phyloP scores from a whole-genome alignment of 2,329 filamentous ascomycete species.

The Aspergillus tubingensis region DNA sequence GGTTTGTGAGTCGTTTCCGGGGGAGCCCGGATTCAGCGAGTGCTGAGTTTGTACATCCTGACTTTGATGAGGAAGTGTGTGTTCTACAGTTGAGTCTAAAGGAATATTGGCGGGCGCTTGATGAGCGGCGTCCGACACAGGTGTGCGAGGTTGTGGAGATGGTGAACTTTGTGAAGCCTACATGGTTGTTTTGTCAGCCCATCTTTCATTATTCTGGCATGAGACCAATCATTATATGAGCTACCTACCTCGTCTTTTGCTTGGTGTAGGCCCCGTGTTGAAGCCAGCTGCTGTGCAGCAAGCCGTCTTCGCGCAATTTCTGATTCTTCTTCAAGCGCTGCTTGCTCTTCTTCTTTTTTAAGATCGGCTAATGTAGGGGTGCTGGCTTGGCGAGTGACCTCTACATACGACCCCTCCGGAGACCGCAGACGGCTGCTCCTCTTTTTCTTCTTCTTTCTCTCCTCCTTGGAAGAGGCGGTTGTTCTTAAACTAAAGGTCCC shows the following conservation, averaged over 20 bases:
- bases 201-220: background rate
- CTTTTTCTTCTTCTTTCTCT: constrained; percentile 37
- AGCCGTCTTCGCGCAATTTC: constrained; percentile 55
- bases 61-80: background rate
- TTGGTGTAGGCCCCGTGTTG: constrained; percentile 53
- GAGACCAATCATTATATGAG: background rate
- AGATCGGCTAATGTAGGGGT: constrained; percentile 57
- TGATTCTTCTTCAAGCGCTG: constrained; percentile 58
- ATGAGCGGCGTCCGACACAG: constrained; percentile 7
- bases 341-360: constrained; percentile 58
- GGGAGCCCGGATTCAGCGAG: constrained; percentile 16
- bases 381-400: constrained; percentile 33
- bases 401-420: constrained; percentile 26
- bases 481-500: constrained; percentile 52
- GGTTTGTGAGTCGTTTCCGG: constrained; percentile 23
- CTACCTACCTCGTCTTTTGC: constrained; percentile 33
- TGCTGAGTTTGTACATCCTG: constrained; percentile 5
- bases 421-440: constrained; percentile 31
- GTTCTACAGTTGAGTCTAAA: constrained; percentile 16
- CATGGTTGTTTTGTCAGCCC: constrained; percentile 6
- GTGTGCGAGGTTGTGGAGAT: constrained; percentile 13
- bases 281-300: constrained; percentile 58
- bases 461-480: constrained; percentile 43
- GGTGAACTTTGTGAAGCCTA: background rate
- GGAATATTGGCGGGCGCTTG: constrained; percentile 12